These are phyloP conservation scores for Colletotrichum agaves DNA, from an alignment of 2,329 filamentous ascomycete species.

Conservation along the genomic window DNA sequence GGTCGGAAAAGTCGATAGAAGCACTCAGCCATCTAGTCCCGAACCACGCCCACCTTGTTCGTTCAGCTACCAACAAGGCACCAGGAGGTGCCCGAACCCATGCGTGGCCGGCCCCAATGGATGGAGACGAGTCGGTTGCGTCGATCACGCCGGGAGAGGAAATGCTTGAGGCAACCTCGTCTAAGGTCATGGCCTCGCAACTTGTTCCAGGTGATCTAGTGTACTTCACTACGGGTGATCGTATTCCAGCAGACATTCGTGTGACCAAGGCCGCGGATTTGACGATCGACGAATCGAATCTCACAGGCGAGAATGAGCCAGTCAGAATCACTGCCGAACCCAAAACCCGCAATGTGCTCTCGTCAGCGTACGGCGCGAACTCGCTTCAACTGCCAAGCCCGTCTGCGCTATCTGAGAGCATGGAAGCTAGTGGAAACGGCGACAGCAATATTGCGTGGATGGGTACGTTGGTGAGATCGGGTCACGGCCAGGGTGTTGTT, in stretches of 20 bases:
- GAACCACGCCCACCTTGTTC: constrained; percentile 94
- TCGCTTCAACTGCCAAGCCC: constrained; percentile 48
- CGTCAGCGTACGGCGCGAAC: constrained; percentile 45
- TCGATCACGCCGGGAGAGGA: constrained; percentile 71
- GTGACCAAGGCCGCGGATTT: constrained; percentile 91
- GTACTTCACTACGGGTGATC: constrained; percentile 93
- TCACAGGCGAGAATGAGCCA: constrained; percentile 96
- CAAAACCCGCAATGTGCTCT: constrained; percentile 46
- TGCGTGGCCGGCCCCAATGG: constrained; percentile 62
- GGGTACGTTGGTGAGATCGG: constrained; percentile 95
- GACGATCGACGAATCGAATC: constrained; percentile 94
- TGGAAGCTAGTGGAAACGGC: constrained; percentile 76
- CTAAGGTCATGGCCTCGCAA: constrained; percentile 86
- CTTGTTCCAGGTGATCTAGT: constrained; percentile 94
- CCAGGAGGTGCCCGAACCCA: constrained; percentile 49
- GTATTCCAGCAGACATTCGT: constrained; percentile 94
- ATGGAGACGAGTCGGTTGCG: constrained; percentile 46
- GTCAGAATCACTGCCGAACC: constrained; percentile 80
- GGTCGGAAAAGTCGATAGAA: constrained; percentile 97
- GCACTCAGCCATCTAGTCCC: constrained; percentile 93
- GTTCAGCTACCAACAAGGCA: constrained; percentile 59
- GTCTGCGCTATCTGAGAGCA: constrained; percentile 64
- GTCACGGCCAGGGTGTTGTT: constrained; percentile 95
- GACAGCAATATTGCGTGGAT: constrained; percentile 96
- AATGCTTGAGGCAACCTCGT: constrained; percentile 76